Evolutionary conservation across 495 filamentous ascomycete genomes (phyloP).

Genomic region (Thermothielavioides terrestris): DNA sequence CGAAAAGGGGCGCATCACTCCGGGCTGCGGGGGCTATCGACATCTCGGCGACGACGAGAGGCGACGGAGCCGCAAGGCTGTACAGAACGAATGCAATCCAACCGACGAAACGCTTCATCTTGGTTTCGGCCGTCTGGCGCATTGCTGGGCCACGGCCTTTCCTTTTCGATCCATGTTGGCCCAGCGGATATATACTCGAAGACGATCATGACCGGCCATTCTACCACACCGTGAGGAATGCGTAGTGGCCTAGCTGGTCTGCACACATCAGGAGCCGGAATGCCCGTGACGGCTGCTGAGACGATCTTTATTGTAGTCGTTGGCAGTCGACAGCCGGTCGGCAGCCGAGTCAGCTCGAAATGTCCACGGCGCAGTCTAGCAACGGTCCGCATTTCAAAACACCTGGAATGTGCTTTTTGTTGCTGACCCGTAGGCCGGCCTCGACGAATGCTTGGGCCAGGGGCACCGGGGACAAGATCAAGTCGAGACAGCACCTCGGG

Average conservation of each 20-base stretch:
- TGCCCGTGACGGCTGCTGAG: neutral
- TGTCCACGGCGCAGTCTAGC: neutral
- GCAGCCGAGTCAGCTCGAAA: neutral
- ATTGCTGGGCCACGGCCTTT: neutral
- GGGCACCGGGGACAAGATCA: no score
- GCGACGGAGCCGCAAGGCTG: slow-evolving; percentile 1
- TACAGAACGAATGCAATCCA: neutral
- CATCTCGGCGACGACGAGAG: neutral
- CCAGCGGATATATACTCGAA: slow-evolving; percentile 1
- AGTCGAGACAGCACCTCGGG: neutral
- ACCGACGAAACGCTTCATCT: slow-evolving; percentile 4
- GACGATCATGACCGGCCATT: neutral
- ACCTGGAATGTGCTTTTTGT: slow-evolving; percentile 5
- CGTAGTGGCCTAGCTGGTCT: neutral
- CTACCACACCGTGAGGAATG: neutral
- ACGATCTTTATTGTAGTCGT: neutral
- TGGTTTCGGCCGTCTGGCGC: slow-evolving; percentile 4
- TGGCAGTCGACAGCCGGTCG: neutral
- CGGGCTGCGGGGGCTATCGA: neutral
- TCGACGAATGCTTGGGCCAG: no score
- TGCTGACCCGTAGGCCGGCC: no score
- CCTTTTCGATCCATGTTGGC: neutral
- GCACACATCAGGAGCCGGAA: slow-evolving; percentile 3
- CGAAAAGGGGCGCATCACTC: neutral
- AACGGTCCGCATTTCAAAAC: neutral